A percentile compares a stretch with the other conserved stretches of the same genome.
phyloP scores from a whole-genome alignment of 371 early-diverging fungal genomes.

The Syncephalastrum sp. region DNA sequence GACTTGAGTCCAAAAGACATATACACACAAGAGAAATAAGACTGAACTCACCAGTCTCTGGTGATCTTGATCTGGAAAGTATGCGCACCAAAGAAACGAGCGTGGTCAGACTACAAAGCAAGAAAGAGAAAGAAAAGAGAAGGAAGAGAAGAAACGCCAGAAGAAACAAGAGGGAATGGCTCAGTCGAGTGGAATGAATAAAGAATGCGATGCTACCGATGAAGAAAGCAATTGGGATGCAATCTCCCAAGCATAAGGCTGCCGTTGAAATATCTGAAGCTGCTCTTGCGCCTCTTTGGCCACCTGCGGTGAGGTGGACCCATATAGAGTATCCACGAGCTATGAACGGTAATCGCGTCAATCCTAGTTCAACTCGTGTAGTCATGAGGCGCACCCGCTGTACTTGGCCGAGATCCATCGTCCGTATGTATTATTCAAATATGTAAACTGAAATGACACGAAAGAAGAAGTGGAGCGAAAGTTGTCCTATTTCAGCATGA shows the following conservation, averaged over 20 bases:
- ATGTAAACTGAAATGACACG: too few species aligned
- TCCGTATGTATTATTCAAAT: too few species aligned
- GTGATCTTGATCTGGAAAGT: slow-evolving; percentile 80
- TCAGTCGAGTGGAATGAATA: neutral
- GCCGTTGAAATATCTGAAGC: slow-evolving; percentile 68
- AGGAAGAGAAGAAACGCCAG: slow-evolving; percentile 2
- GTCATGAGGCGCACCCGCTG: too few species aligned
- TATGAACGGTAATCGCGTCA: slow-evolving; percentile 7
- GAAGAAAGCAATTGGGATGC: slow-evolving; percentile 64
- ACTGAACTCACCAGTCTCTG: slow-evolving; percentile 66
- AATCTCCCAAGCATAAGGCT: slow-evolving; percentile 73
- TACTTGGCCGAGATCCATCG: too few species aligned
- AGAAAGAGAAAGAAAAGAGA: too few species aligned
- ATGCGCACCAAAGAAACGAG: slow-evolving; percentile 84
- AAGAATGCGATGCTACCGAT: slow-evolving; percentile 27
- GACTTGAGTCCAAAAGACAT: too few species aligned
- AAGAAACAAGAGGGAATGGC: neutral
- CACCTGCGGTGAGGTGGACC: slow-evolving; percentile 35
- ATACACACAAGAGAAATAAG: too few species aligned
- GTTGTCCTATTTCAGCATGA: too few species aligned
- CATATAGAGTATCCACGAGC: slow-evolving; percentile 51
- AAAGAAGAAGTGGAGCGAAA: too few species aligned
- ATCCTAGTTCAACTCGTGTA: too few species aligned
- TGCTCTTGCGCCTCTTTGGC: slow-evolving; percentile 66
- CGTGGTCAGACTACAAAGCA: slow-evolving; percentile 54